Conservation (phyloP, 345 rosid species). For the Eucalyptus erythrocorys region DNA sequence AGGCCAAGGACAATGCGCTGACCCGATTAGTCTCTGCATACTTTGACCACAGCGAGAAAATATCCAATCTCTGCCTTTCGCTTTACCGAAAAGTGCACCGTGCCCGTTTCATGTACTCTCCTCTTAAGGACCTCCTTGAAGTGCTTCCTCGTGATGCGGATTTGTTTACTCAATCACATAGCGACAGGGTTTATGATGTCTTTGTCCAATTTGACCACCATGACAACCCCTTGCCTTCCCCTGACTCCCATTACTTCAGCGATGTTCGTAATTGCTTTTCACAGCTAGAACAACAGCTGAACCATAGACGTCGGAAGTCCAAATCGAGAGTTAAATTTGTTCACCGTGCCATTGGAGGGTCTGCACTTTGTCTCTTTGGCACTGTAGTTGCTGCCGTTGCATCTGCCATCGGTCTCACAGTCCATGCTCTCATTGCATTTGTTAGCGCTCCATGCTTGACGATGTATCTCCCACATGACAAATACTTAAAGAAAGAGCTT, state of each 20-base stretch:
- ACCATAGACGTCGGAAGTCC: conserved; percentile 28
- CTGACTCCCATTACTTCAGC: conserved; percentile 28
- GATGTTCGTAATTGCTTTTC: conserved; percentile 44
- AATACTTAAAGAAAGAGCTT: conserved; percentile 39
- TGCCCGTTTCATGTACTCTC: conserved; percentile 36
- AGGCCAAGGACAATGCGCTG: conserved; percentile 19
- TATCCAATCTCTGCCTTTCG: conserved; percentile 36
- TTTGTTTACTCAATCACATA: conserved; percentile 26
- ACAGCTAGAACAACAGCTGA: conserved; percentile 42
- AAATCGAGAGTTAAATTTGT: conserved; percentile 34
- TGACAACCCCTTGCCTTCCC: conserved; percentile 60
- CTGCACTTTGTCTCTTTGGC: conserved; percentile 44
- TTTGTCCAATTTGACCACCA: conserved; percentile 29
- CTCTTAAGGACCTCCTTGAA: conserved; percentile 40
- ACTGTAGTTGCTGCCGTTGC: conserved; percentile 23
- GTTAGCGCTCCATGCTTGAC: conserved; percentile 36
- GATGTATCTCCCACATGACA: conserved; percentile 17
- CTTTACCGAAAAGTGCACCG: conserved; percentile 32
- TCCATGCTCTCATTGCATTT: conserved; percentile 43
- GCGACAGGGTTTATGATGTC: conserved; percentile 28
- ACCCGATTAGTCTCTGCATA: conserved; percentile 43
- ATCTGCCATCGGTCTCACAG: conserved; percentile 25
- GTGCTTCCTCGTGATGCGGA: conserved; percentile 28
- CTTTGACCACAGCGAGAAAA: conserved; percentile 51
- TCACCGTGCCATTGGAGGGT: conserved; percentile 26